Conservation (phyloP, 768 basidiomycete species). For the Leccinum variicolor region DNA sequence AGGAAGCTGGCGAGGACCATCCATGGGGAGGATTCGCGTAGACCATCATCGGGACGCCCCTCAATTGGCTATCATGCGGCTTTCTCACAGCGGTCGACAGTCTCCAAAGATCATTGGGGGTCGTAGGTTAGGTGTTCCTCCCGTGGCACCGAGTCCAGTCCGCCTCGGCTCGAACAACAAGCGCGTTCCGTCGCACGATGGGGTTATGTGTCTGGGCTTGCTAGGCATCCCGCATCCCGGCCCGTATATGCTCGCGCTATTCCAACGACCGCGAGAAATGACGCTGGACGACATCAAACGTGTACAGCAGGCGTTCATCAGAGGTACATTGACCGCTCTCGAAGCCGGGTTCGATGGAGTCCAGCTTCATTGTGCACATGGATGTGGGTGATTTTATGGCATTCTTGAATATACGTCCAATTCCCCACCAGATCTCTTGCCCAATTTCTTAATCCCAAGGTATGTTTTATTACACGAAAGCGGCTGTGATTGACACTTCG, state of each 20-base stretch:
- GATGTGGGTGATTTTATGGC: slow-evolving; percentile 52
- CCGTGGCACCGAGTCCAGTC: slow-evolving; percentile 71
- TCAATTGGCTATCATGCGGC: slow-evolving; percentile 78
- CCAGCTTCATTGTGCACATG: slow-evolving; percentile 82
- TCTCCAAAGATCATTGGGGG: slow-evolving; percentile 71
- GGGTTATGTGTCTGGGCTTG: neutral
- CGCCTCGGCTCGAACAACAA: slow-evolving; percentile 38
- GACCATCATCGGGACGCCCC: slow-evolving; percentile 3
- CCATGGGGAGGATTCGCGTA: slow-evolving; percentile 31
- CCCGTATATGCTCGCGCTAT: slow-evolving; percentile 43
- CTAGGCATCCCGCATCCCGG: slow-evolving; percentile 16
- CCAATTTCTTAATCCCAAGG: slow-evolving; percentile 76
- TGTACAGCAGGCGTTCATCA: slow-evolving; percentile 60
- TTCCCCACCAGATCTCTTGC: slow-evolving; percentile 61
- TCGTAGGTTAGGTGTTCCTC: slow-evolving; percentile 53
- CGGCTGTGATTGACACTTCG: slow-evolving; percentile 9
- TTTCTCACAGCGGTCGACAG: slow-evolving; percentile 83
- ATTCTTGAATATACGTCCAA: neutral
- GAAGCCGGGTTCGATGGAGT: slow-evolving; percentile 82
- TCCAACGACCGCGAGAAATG: slow-evolving; percentile 66
- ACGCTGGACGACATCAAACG: slow-evolving; percentile 53
- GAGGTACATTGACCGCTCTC: slow-evolving; percentile 61
- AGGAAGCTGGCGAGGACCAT: slow-evolving; percentile 47
- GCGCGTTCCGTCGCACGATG: slow-evolving; percentile 4
- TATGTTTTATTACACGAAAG: slow-evolving; percentile 24